A percentile compares a stretch with the other conserved stretches of the same genome.
Conservation (phyloP, 192 early-diverging fungal species). For the Coemansia sp. region DNA sequence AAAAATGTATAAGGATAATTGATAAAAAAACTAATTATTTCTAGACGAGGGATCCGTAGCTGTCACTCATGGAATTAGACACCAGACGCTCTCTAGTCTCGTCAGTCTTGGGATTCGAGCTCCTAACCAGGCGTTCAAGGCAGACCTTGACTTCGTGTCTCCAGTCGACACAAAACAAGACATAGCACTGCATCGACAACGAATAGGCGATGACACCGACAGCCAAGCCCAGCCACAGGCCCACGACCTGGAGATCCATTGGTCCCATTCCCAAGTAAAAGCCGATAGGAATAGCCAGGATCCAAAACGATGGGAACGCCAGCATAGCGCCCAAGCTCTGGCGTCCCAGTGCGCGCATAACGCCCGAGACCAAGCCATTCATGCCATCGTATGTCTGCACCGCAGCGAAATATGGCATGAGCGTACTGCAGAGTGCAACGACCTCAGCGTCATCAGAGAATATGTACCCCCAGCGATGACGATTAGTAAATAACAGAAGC, state of each 20-base stretch:
- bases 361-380: constrained; percentile 62
- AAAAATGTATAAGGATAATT: neutral
- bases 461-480: constrained; percentile 68
- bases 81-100: neutral
- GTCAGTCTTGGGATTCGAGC: constrained; percentile 13
- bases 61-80: constrained; percentile 3
- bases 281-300: constrained; percentile 58
- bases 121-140: constrained; percentile 23
- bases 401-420: constrained; percentile 50
- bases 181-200: constrained; percentile 37
- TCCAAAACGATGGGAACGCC: constrained; percentile 60
- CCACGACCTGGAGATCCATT: constrained; percentile 51
- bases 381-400: constrained; percentile 60
- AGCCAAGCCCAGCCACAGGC: constrained; percentile 66
- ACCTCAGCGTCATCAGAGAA: constrained; percentile 46
- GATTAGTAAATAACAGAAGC: constrained; percentile 60
- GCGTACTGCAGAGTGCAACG: constrained; percentile 27
- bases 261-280: constrained; percentile 60
- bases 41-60: constrained; percentile 18
- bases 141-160: constrained; percentile 51
- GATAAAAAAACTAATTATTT: neutral
- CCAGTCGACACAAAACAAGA: constrained; percentile 52
- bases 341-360: constrained; percentile 60
- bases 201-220: constrained; percentile 52
- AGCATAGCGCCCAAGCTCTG: constrained; percentile 59